These are phyloP conservation scores for Citrus trifoliata DNA, from an alignment of 345 rosid genomes.

Conservation along the genomic window DNA sequence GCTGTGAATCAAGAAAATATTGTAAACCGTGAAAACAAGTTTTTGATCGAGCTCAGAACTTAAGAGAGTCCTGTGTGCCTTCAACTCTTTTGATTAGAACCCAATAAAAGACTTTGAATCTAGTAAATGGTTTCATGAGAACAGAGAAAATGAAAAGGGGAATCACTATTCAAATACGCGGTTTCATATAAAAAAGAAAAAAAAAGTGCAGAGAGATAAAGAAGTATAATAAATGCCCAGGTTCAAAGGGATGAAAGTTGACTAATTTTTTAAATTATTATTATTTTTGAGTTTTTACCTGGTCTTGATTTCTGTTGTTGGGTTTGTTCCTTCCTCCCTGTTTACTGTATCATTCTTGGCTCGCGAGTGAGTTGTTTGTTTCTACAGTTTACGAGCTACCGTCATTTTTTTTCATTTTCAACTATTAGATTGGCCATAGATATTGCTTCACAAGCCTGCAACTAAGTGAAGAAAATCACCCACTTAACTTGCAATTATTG, in stretches of 20 bases:
- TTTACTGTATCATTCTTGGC: conserved; percentile 3
- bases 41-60: background rate
- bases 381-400: background rate
- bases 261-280: background rate
- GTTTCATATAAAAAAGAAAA: conserved; percentile 12
- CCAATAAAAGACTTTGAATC: conserved; percentile 35
- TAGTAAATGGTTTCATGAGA: background rate
- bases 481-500: background rate
- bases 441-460: background rate
- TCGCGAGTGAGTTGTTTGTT: background rate
- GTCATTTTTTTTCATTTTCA: background rate
- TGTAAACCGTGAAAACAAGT: background rate
- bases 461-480: background rate
- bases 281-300: background rate
- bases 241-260: background rate
- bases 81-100: conserved; percentile 4
- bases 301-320: conserved; percentile 6
- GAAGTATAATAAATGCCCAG: background rate
- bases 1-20: background rate
- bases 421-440: no score
- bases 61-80: background rate
- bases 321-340: conserved; percentile 10
- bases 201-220: background rate
- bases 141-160: background rate
- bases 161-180: conserved; percentile 28